A percentile compares a stretch with the other conserved stretches of the same genome.
Conservation (phyloP, 352 stramenopile species). For the Phytophthora agathidicida region DNA sequence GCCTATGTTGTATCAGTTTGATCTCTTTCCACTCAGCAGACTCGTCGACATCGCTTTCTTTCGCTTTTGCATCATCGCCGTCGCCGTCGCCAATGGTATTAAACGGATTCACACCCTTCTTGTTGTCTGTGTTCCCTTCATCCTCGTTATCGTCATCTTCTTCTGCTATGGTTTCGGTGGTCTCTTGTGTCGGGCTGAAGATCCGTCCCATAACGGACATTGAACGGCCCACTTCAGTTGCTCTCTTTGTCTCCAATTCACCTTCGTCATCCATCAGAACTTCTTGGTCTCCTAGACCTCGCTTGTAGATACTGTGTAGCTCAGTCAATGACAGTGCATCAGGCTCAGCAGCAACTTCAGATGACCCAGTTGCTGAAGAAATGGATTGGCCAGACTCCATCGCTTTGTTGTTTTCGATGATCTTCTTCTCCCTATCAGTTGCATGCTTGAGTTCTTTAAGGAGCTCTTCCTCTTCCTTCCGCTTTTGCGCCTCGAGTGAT, state of each 20-base stretch:
- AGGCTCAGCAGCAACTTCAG: background rate
- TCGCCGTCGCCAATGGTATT: slow-evolving; percentile 13
- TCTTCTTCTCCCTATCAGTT: slow-evolving; percentile 46
- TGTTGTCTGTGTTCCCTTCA: slow-evolving; percentile 11
- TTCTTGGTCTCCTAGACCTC: slow-evolving; percentile 75
- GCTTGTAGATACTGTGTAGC: slow-evolving; percentile 84
- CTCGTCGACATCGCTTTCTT: slow-evolving; percentile 31
- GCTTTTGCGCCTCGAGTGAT: slow-evolving; percentile 30
- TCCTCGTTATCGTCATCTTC: slow-evolving; percentile 36
- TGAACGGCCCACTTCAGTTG: background rate
- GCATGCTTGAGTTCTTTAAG: slow-evolving; percentile 49
- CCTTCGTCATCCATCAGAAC: slow-evolving; percentile 53
- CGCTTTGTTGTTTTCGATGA: slow-evolving; percentile 20
- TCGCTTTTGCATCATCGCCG: slow-evolving; percentile 8
- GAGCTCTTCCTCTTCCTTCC: slow-evolving; percentile 44
- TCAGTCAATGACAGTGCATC: slow-evolving; percentile 63
- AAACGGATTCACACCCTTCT: slow-evolving; percentile 2
- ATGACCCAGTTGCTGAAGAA: background rate
- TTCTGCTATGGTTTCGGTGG: slow-evolving; percentile 47
- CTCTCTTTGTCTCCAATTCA: slow-evolving; percentile 9
- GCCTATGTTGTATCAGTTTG: slow-evolving; percentile 40
- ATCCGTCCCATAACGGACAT: slow-evolving; percentile 54
- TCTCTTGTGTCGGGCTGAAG: slow-evolving; percentile 42
- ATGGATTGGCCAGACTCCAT: background rate
- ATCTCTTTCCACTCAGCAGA: slow-evolving; percentile 68